Evolutionary conservation across 148 eudicot genomes (phyloP), one percentile per base, ranked within the genome.

Genomic region (Fagopyrum tataricum): DNA sequence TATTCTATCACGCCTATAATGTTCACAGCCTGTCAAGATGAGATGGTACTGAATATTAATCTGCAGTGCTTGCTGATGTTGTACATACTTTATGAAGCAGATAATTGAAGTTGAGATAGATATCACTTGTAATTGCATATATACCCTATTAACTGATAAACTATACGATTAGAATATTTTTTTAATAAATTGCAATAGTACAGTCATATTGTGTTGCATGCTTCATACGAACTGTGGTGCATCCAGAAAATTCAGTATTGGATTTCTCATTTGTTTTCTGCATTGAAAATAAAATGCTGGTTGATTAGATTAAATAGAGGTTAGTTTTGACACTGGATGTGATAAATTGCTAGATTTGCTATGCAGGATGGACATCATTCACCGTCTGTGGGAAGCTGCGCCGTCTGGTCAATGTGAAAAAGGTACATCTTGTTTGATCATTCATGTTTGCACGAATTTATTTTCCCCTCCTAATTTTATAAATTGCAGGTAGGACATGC

Each of bases 351-450:
- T 44, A 73, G 42, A 42, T 39, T 76, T 69, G 49, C 44, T 74
- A 23, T 56, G 74, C 89, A 94, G 98, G 97, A 71, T 95, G 98
- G 98, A 95, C 98, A 70, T 95, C 98, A 47, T 95, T 95, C 78
- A 95, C 98, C 46, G 98, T 95, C 62, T 95, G 98, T 79, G 97
- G 98, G 41, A 95, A 95, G 89, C 81, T 95, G 78, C 89, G 98
- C 48, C 90, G 97, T 70, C 78, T 95, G 62, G 94, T 91, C 68
- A 79, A 91, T 72, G 89, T 87, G 62, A 95, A 95, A 79, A 95
- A 95, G 98, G 98, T 95, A 73, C 21, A 24, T 51, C 70, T 43
- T 73, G 44, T 23, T 23, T 23, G 1, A 44, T 18, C 44, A 7
- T 70, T 70, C 52, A 17, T 42, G 52, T 44, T 70, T 20, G 49